A percentile compares a stretch with the other conserved stretches of the same genome.
Conservation (phyloP, 768 basidiomycete species). For the Boletus rex-veris region DNA sequence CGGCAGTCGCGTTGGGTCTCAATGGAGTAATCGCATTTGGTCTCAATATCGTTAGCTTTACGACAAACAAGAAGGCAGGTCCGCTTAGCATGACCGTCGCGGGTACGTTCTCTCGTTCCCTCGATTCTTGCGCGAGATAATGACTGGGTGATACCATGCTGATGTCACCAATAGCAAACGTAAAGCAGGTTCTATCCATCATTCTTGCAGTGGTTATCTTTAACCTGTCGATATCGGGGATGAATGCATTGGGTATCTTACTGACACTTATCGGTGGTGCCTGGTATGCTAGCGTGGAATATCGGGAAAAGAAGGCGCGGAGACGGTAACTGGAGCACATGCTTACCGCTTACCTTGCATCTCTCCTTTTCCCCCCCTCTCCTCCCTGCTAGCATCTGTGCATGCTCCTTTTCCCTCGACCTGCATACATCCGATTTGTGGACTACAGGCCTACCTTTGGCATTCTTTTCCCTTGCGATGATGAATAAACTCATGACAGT, state of each 20-base stretch:
- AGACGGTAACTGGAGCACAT: slow-evolving; percentile 4
- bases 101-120: slow-evolving; percentile 42
- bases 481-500: background rate
- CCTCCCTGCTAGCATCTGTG: background rate
- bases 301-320: slow-evolving; percentile 41
- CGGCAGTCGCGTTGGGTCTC: slow-evolving; percentile 53
- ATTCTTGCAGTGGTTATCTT: slow-evolving; percentile 82
- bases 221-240: slow-evolving; percentile 70
- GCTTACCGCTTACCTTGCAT: background rate
- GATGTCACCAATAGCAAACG: slow-evolving; percentile 57
- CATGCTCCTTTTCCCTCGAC: background rate
- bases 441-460: background rate
- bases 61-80: slow-evolving; percentile 90
- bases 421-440: background rate
- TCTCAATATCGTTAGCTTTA: slow-evolving; percentile 91
- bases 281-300: slow-evolving; percentile 71
- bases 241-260: slow-evolving; percentile 79
- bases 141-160: background rate
- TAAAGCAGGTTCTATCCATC: slow-evolving; percentile 92
- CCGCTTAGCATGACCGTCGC: slow-evolving; percentile 90
- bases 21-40: slow-evolving; percentile 91
- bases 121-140: background rate
- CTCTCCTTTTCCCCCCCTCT: background rate
- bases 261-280: slow-evolving; percentile 86
- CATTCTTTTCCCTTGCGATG: background rate